Evolutionary conservation across 177 flowering plant species (phyloP).

Genomic region (Tripterygium wilfordii): DNA sequence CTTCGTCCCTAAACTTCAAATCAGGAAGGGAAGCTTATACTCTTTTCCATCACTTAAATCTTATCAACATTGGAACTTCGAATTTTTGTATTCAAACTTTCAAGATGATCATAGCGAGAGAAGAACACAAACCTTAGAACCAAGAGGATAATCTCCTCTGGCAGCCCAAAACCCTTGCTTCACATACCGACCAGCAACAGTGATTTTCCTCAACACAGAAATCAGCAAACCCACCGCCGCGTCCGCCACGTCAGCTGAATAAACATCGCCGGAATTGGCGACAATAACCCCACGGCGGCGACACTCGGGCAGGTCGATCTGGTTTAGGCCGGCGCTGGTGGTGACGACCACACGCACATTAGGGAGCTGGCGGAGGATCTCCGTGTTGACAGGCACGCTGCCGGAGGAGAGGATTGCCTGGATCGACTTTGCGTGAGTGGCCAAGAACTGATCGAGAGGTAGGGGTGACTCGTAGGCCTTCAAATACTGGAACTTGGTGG

Average conservation of each 20-base stretch:
- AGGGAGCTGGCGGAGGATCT: slow-evolving; percentile 27
- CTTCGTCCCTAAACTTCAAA: too few relatives aligned
- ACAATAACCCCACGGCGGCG: slow-evolving; percentile 37
- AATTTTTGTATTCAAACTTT: too few relatives aligned
- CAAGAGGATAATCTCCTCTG: slow-evolving; percentile 34
- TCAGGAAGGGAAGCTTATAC: too few relatives aligned
- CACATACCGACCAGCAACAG: slow-evolving; percentile 50
- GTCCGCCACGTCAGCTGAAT: slow-evolving; percentile 58
- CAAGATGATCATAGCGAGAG: background rate
- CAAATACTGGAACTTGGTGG: background rate
- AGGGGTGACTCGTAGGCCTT: slow-evolving; percentile 3
- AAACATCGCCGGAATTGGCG: slow-evolving; percentile 26
- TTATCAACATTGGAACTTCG: too few relatives aligned
- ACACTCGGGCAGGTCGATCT: slow-evolving; percentile 45
- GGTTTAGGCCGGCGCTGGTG: slow-evolving; percentile 42
- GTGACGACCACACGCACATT: slow-evolving; percentile 26
- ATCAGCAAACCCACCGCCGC: slow-evolving; percentile 41
- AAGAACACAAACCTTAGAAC: slow-evolving; percentile 31
- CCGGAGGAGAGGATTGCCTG: slow-evolving; percentile 17
- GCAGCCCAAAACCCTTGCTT: slow-evolving; percentile 36
- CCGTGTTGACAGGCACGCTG: slow-evolving; percentile 11
- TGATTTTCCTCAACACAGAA: slow-evolving; percentile 42
- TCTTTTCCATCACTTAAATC: too few relatives aligned
- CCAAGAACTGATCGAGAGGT: slow-evolving; percentile 8
- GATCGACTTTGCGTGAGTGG: slow-evolving; percentile 12